Evolutionary conservation across 2,329 filamentous ascomycete species (phyloP).

Genomic region (Colletotrichum scovillei): DNA sequence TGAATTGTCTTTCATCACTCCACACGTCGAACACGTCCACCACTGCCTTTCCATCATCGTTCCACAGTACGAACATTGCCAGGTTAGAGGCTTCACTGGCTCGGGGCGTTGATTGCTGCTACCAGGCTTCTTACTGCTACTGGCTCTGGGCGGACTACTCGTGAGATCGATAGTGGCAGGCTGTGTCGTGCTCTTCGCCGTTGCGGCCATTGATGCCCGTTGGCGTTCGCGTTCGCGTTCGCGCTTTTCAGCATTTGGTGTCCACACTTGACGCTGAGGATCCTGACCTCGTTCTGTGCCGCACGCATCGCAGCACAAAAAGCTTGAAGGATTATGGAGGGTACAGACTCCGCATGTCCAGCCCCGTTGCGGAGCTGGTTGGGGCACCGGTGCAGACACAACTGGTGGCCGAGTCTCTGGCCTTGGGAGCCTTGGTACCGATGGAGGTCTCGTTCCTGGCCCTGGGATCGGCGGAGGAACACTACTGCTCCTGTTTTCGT

Average conservation of each 20-base stretch:
- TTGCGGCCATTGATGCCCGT: slow-evolving; percentile 35
- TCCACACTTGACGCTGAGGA: slow-evolving; percentile 37
- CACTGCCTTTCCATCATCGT: slow-evolving; percentile 63
- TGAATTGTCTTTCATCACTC: slow-evolving; percentile 64
- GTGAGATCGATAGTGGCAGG: slow-evolving; percentile 47
- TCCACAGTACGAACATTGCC: slow-evolving; percentile 65
- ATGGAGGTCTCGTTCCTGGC: slow-evolving; percentile 26
- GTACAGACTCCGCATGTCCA: slow-evolving; percentile 70
- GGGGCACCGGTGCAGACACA: neutral
- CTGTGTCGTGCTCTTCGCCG: neutral
- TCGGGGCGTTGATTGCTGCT: slow-evolving; percentile 26
- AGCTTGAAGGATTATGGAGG: slow-evolving; percentile 63
- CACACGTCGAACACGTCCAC: slow-evolving; percentile 69
- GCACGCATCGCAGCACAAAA: slow-evolving; percentile 68
- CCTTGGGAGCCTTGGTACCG: slow-evolving; percentile 31
- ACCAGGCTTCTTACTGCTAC: slow-evolving; percentile 17
- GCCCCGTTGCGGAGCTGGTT: slow-evolving; percentile 36
- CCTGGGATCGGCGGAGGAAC: slow-evolving; percentile 22
- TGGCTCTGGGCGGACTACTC: slow-evolving; percentile 42
- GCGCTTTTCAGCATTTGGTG: slow-evolving; percentile 37
- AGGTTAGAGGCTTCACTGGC: slow-evolving; percentile 47
- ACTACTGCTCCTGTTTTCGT: slow-evolving; percentile 23
- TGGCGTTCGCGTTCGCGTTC: slow-evolving; percentile 32
- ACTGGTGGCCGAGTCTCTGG: slow-evolving; percentile 21
- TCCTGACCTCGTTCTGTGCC: slow-evolving; percentile 43